Evolutionary conservation across 352 stramenopile genomes (phyloP).

Genomic region (Lagenidium giganteum): DNA sequence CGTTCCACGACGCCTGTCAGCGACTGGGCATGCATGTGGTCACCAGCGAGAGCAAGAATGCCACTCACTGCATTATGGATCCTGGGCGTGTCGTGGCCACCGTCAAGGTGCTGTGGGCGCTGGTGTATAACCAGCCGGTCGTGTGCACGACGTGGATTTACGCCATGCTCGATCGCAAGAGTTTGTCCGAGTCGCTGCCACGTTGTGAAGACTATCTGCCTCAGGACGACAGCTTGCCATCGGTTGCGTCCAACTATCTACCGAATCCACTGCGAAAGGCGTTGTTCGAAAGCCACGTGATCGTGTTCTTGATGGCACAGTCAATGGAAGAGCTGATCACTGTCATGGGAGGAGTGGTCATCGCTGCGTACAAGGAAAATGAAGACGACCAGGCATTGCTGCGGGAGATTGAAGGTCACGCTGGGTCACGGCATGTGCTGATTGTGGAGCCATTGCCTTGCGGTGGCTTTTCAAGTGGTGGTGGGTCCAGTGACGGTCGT

Average conservation of each 20-base stretch:
- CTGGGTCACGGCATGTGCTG: slow-evolving; percentile 40
- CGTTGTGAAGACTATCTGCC: slow-evolving; percentile 75
- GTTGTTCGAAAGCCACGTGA: slow-evolving; percentile 59
- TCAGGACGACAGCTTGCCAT: slow-evolving; percentile 45
- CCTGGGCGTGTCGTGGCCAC: slow-evolving; percentile 74
- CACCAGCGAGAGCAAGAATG: slow-evolving; percentile 39
- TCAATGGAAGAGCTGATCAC: slow-evolving; percentile 74
- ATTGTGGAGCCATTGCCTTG: slow-evolving; percentile 51
- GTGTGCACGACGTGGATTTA: slow-evolving; percentile 80
- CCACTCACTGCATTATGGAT: slow-evolving; percentile 86
- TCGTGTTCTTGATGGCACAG: slow-evolving; percentile 72
- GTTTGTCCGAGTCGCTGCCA: slow-evolving; percentile 64
- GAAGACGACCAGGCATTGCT: slow-evolving; percentile 57
- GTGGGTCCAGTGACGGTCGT: slow-evolving; percentile 39
- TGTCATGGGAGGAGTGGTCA: slow-evolving; percentile 66
- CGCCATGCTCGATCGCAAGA: slow-evolving; percentile 67
- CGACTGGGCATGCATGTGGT: slow-evolving; percentile 79
- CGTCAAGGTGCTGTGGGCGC: slow-evolving; percentile 81
- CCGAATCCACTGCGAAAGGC: slow-evolving; percentile 73
- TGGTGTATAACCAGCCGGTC: slow-evolving; percentile 82
- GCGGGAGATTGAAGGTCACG: slow-evolving; percentile 44
- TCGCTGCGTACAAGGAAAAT: slow-evolving; percentile 47
- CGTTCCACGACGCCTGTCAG: slow-evolving; percentile 74
- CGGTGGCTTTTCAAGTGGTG: slow-evolving; percentile 50
- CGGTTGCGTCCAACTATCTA: slow-evolving; percentile 58